Percentiles rank a stretch among this genome's conserved stretches.
These are phyloP conservation scores for Chrysanthemum lavandulifolium DNA, from an alignment of 129 eudicot genomes.

Conservation along the genomic window DNA sequence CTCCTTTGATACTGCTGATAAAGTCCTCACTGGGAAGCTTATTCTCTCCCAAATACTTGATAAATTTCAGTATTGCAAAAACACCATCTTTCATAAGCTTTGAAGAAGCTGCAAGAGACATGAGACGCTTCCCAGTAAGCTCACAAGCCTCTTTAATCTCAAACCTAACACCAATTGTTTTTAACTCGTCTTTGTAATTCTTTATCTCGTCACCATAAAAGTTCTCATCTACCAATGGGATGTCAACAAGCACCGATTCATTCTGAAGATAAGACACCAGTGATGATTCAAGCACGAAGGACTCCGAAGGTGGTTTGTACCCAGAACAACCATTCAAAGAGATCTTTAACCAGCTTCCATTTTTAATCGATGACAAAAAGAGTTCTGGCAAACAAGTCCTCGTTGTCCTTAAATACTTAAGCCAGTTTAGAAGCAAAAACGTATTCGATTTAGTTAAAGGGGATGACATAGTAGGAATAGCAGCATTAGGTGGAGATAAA, in stretches of 20 bases:
- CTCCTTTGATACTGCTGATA: conserved; percentile 29
- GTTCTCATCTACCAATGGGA: conserved; percentile 32
- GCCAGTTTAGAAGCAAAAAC: conserved; percentile 37
- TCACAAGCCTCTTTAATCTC: conserved; percentile 41
- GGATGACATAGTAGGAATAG: conserved; percentile 36
- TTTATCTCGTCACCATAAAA: conserved; percentile 38
- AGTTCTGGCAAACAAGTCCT: conserved; percentile 20
- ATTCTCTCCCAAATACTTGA: conserved; percentile 38
- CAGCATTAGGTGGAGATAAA: conserved; percentile 40
- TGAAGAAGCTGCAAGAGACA: conserved; percentile 41
- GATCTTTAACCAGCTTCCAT: conserved; percentile 55
- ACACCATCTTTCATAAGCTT: conserved; percentile 29
- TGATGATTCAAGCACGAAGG: conserved; percentile 39
- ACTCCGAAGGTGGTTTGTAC: conserved; percentile 44
- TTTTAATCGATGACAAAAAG: conserved; percentile 36
- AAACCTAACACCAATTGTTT: conserved; percentile 48
- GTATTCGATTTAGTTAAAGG: conserved; percentile 17
- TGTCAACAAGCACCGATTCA: conserved; percentile 46
- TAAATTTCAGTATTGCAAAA: conserved; percentile 38
- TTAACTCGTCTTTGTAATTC: conserved; percentile 40
- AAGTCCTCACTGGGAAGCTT: conserved; percentile 28
- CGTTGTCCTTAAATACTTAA: conserved; percentile 20
- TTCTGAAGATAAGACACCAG: conserved; percentile 35
- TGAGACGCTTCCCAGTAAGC: conserved; percentile 40
- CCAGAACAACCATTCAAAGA: conserved; percentile 27